These are phyloP conservation scores for Cucumis sativus DNA, from an alignment of 306 rosid species.

Conservation along the genomic window Cucumber_9930_V3 NC_026661.2:1350501-1351000, in stretches of 20 bases:
- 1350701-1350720: not conserved
- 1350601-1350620: not conserved
- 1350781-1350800: not conserved
- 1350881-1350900: no score
- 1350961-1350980: no score
- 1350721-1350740: not conserved
- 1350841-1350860: not conserved
- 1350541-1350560: not conserved
- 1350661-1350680: not conserved
- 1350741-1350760: not conserved
- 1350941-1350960: no score
- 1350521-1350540: no score
- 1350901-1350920: not conserved
- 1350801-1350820: not conserved
- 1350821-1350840: not conserved
- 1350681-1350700: not conserved
- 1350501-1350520: no score
- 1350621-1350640: not conserved
- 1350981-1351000: no score
- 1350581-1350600: not conserved
- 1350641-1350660: not conserved
- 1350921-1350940: no score
- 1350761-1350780: not conserved
- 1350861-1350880: not conserved
- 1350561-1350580: not conserved